Evolutionary conservation across 495 filamentous ascomycete species (phyloP), one percentile per base, ranked within the genome.

Genomic region (Penicillium argentinense): DNA sequence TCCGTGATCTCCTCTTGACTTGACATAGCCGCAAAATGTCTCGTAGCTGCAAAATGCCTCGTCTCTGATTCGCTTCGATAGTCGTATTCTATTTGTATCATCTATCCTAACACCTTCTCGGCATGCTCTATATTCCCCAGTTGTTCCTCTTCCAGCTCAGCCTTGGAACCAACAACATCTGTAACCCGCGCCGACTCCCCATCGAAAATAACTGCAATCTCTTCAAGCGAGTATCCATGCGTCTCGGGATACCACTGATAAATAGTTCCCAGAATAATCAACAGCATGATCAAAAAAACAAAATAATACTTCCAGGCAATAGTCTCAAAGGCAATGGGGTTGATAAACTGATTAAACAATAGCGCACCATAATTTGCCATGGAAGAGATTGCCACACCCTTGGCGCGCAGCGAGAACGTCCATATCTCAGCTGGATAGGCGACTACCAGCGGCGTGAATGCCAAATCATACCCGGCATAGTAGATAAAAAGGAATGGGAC

Each of bases 171-270:
- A n/a, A n/a, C n/a, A n/a, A n/a, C n/a, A n/a, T n/a, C n/a, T n/a
- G n/a, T n/a, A n/a, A n/a, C n/a, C n/a, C n/a, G n/a, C n/a, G n/a
- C n/a, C n/a, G n/a, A n/a, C n/a, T n/a, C n/a, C 43, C 51, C 51
- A 25, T 54, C 51, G n/a, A 54, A 54, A 9, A 54, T 45, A 1
- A 49, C 40, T 1, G 51, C 51, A 14, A 85, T 74, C 64, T 84
- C 77, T 63, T 85, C 83, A 38, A 85, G 73, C 14, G 79, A 81
- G 17, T 79, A 78, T 16, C 82, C 81, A 53, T 72, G 74, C 24
- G 82, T 86, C 71, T 86, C 82, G 45, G 84, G 73, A 53, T 83
- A 85, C 68, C 73, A 80, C 66, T 81, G 75, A 69, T 74, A 85
- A 16, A 79, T 76, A 46, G 82, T 79, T 13, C 62, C 24, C 14